Evolutionary conservation across 1,284 basidiomycete species (phyloP), one percentile per base, ranked within the genome.

Genomic region (Puccinia horiana): DNA sequence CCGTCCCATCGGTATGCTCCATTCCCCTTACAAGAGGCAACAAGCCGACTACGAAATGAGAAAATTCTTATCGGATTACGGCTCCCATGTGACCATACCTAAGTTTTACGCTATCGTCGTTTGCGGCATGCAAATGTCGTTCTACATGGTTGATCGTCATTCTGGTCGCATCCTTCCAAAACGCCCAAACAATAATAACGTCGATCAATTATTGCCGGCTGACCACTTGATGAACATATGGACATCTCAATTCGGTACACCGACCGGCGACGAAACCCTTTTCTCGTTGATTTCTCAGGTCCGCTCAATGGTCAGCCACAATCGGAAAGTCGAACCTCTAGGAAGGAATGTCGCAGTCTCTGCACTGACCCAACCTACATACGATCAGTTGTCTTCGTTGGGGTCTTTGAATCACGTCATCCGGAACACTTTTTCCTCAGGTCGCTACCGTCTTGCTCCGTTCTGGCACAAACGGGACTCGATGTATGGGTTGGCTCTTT

Each of bases 41-140:
- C 78, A 81, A 56, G 58, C 58, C 26, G 78, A 81, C 56, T n/a
- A 63, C 18, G 40, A n/a, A 44, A 81, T 81, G 65, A 56, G 78
- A 42, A 23, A 20, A 32, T 35, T 54, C 37, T 81, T 81, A 26
- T 61, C 67, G 42, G 54, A 73, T 16, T 26, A 72, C 8, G n/a
- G 20, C 29, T 63, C 69, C 40, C 69, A 73, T n/a, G 49, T 73
- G 26, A 47, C 49, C n/a, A 42, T 72, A 26, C 54, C 78, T 23
- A 61, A 5, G 12, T 73, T 81, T 18, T 70, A 81, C 32, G 78
- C 67, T 9, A 23, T 81, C 52, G 74, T 58, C 44, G 52, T 74
- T 42, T 72, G 67, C n/a, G 78, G 70, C 26, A 29, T 35, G 29
- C 49, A 63, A 23, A 81, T 63, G 42, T 61, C 67, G 1, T 81